phyloP scores from a whole-genome alignment of 2,329 filamentous ascomycete species.

The Alternaria postmessia region DNA sequence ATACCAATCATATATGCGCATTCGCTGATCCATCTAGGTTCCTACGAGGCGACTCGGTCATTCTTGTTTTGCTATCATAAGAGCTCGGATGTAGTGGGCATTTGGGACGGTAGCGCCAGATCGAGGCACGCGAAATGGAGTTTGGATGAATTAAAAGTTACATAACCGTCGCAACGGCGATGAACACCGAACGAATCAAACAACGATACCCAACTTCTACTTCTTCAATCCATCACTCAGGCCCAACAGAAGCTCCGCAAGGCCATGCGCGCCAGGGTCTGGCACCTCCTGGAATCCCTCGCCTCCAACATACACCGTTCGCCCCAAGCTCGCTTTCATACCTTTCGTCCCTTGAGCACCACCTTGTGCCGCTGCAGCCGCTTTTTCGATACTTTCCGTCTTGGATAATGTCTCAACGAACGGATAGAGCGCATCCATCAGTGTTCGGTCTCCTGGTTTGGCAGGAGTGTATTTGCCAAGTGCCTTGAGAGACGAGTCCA shows the following conservation, averaged over 20 bases:
- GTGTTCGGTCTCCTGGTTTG: slow-evolving; percentile 84
- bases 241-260: slow-evolving; percentile 83
- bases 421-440: slow-evolving; percentile 88
- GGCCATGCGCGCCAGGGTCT: slow-evolving; percentile 79
- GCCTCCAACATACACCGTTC: slow-evolving; percentile 81
- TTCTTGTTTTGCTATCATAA: slow-evolving; percentile 83
- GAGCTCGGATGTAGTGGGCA: slow-evolving; percentile 13
- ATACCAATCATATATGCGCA: background rate
- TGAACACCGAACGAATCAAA: slow-evolving; percentile 37
- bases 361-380: slow-evolving; percentile 76
- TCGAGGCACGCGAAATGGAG: slow-evolving; percentile 28
- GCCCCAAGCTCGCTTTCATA: slow-evolving; percentile 88
- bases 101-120: slow-evolving; percentile 15
- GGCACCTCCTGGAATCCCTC: slow-evolving; percentile 76
- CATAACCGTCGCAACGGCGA: slow-evolving; percentile 40
- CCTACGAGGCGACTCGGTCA: slow-evolving; percentile 85
- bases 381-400: slow-evolving; percentile 72
- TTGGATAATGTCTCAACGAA: slow-evolving; percentile 77
- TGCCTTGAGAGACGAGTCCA: slow-evolving; percentile 69
- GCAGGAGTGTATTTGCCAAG: slow-evolving; percentile 89
- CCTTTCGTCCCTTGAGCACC: slow-evolving; percentile 87
- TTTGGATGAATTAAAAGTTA: slow-evolving; percentile 45
- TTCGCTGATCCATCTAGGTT: slow-evolving; percentile 65
- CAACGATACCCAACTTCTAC: slow-evolving; percentile 39
- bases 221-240: slow-evolving; percentile 66